phyloP scores from a whole-genome alignment of 768 basidiomycete genomes.

The Lactifluus hygrophoroides region DNA sequence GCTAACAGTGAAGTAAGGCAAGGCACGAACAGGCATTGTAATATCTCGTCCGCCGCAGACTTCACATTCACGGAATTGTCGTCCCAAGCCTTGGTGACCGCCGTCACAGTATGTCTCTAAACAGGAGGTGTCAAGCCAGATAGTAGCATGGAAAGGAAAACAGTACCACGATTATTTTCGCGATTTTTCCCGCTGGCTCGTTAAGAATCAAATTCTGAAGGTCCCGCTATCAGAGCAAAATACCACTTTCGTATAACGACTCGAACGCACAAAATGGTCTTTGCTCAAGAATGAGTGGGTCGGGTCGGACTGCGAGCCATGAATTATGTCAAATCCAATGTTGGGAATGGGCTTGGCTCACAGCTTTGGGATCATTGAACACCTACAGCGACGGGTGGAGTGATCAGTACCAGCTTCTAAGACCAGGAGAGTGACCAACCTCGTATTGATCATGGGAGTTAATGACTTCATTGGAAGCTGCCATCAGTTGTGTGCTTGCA shows the following conservation, averaged over 20 bases:
- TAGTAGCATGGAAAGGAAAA: not conserved
- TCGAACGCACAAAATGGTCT: slow-evolving; percentile 69
- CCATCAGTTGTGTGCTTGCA: slow-evolving; percentile 52
- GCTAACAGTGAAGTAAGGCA: not conserved
- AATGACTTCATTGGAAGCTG: slow-evolving; percentile 69
- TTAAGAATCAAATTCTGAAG: slow-evolving; percentile 70
- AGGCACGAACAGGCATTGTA: slow-evolving; percentile 51
- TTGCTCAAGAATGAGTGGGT: slow-evolving; percentile 87
- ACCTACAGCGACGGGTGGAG: slow-evolving; percentile 29
- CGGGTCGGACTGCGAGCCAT: slow-evolving; percentile 55
- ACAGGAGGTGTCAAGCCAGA: not conserved
- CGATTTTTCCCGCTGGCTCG: slow-evolving; percentile 72
- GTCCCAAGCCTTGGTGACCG: slow-evolving; percentile 79
- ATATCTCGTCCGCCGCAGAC: slow-evolving; percentile 49
- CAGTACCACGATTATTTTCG: slow-evolving; percentile 53
- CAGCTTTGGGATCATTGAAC: slow-evolving; percentile 75
- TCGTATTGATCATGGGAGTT: slow-evolving; percentile 77
- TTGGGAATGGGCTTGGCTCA: slow-evolving; percentile 33
- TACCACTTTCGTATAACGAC: slow-evolving; percentile 11
- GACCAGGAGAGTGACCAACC: slow-evolving; percentile 27
- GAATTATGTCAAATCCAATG: not conserved
- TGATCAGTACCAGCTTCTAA: not conserved
- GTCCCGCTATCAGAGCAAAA: not conserved
- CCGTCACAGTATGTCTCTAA: slow-evolving; percentile 54
- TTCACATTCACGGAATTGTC: slow-evolving; percentile 52